These are phyloP conservation scores for Periconia sp. DNA, from an alignment of 2,329 filamentous ascomycete genomes.

Conservation along the genomic window DNA sequence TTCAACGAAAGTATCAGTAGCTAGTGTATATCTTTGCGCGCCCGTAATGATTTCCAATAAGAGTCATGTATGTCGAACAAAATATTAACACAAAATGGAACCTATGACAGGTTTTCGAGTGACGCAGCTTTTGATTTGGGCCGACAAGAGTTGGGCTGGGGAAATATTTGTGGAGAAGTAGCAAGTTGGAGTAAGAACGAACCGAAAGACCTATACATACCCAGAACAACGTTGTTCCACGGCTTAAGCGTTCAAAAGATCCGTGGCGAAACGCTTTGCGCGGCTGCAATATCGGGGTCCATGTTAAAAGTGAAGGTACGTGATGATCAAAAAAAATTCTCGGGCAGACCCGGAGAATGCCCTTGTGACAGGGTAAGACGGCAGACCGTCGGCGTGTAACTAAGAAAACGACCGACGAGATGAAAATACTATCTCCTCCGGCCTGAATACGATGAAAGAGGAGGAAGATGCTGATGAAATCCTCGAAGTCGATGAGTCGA, in stretches of 20 bases:
- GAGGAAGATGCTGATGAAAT: not conserved
- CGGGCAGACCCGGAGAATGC: conserved; percentile 16
- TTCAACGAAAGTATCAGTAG: not conserved
- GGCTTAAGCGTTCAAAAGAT: conserved; percentile 7
- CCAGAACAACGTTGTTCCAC: not conserved
- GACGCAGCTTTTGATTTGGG: not conserved
- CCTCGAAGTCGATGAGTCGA: not conserved
- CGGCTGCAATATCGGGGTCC: conserved; percentile 13
- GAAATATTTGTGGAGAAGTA: not conserved
- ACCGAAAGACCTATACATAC: conserved; percentile 4
- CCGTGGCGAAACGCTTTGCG: conserved; percentile 2
- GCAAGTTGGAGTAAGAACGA: not conserved
- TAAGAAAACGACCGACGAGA: not conserved
- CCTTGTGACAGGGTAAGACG: conserved; percentile 14
- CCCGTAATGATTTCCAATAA: not conserved
- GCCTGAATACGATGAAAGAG: not conserved
- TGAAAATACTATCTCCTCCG: not conserved
- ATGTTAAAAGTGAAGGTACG: conserved; percentile 6
- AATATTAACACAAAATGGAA: not conserved
- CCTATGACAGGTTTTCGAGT: not conserved
- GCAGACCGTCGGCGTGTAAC: conserved; percentile 5
- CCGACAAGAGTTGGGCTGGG: not conserved
- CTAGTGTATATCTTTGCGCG: not conserved
- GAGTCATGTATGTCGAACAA: not conserved
- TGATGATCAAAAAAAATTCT: conserved; percentile 15